phyloP scores from a whole-genome alignment of 2,329 filamentous ascomycete species.

The Nemania sp. region DNA sequence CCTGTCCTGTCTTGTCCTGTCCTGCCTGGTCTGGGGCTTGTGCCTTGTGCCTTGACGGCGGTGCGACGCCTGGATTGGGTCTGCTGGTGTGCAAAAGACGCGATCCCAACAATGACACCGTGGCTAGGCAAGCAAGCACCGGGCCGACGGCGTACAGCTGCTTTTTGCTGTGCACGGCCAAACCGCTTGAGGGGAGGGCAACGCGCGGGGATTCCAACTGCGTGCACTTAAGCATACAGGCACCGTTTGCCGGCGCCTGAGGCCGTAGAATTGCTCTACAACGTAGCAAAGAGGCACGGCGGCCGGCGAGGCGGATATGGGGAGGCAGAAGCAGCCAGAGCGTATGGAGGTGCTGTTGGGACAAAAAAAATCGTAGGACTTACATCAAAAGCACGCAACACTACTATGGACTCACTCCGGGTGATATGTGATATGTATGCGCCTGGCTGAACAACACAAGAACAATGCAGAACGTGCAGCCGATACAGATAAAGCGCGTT shows the following conservation, averaged over 20 bases:
- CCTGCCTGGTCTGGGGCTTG: not conserved
- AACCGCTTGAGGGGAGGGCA: slow-evolving; percentile 9
- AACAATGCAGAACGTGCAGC: too few relatives aligned
- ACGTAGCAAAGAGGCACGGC: not conserved
- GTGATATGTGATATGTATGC: too few relatives aligned
- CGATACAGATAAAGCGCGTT: not conserved
- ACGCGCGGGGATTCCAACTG: not conserved
- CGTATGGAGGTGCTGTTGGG: too few relatives aligned
- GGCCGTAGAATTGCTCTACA: slow-evolving; percentile 7
- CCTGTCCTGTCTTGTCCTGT: too few relatives aligned
- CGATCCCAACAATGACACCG: slow-evolving; percentile 18
- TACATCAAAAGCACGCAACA: too few relatives aligned
- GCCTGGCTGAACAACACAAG: too few relatives aligned
- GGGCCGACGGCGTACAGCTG: slow-evolving; percentile 14
- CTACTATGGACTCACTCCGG: too few relatives aligned
- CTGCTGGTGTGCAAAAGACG: slow-evolving; percentile 27
- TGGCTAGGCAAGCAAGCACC: not conserved
- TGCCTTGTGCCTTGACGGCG: slow-evolving; percentile 32
- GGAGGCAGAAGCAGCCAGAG: not conserved
- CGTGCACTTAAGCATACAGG: slow-evolving; percentile 9
- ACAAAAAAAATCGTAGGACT: too few relatives aligned
- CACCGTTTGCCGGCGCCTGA: slow-evolving; percentile 1
- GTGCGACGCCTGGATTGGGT: slow-evolving; percentile 29
- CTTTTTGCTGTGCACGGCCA: slow-evolving; percentile 12
- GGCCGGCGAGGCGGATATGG: not conserved